Evolutionary conservation across 805 yeast species (phyloP).

Genomic region (Wickerhamomyces queroliae): DNA sequence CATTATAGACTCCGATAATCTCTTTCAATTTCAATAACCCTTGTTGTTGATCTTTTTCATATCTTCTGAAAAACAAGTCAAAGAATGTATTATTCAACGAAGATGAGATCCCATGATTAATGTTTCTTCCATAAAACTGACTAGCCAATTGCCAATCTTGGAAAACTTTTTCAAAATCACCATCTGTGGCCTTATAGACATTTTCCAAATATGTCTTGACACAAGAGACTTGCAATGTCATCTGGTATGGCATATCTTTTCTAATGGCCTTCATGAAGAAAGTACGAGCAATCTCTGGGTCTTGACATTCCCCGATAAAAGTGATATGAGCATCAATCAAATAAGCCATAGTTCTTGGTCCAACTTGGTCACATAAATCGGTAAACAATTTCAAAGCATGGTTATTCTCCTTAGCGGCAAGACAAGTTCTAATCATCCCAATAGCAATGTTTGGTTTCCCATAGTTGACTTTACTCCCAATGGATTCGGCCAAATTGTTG

Average conservation of each 20-base stretch:
- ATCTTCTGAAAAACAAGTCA: constrained; percentile 57
- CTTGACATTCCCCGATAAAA: constrained; percentile 74
- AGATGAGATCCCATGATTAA: constrained; percentile 65
- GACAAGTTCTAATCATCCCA: constrained; percentile 71
- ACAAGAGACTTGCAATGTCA: constrained; percentile 67
- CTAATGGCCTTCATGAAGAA: constrained; percentile 71
- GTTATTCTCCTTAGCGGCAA: constrained; percentile 56
- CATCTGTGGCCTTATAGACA: constrained; percentile 45
- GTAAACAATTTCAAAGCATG: constrained; percentile 63
- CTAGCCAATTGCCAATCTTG: constrained; percentile 60
- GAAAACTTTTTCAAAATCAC: constrained; percentile 51
- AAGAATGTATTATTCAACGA: constrained; percentile 67
- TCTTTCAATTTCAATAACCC: constrained; percentile 54
- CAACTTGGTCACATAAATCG: constrained; percentile 48
- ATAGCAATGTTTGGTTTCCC: constrained; percentile 44
- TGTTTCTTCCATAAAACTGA: constrained; percentile 49
- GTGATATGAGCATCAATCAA: constrained; percentile 70
- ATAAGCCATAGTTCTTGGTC: constrained; percentile 37
- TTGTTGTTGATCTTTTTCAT: constrained; percentile 40
- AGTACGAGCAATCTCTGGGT: constrained; percentile 62
- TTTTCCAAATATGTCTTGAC: constrained; percentile 60
- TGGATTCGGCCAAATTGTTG: constrained; percentile 24
- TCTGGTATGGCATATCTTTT: constrained; percentile 65
- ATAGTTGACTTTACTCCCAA: not conserved
- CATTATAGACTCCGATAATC: constrained; percentile 49